Evolutionary conservation across 768 basidiomycete genomes (phyloP), one percentile per base, ranked within the genome.

Genomic region (Gloeostereum incarnatum): DNA sequence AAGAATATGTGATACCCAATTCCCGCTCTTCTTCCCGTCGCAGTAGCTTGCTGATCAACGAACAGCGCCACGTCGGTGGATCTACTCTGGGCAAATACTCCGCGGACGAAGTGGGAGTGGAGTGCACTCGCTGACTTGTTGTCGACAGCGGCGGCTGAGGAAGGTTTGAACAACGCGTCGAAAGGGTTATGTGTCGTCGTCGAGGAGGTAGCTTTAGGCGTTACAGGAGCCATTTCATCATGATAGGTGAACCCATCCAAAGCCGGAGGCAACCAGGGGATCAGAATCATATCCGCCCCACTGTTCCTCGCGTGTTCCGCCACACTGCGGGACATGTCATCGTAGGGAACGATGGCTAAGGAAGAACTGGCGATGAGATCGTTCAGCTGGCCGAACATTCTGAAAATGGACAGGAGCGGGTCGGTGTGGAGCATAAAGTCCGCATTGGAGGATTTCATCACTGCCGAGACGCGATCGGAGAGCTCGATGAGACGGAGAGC

Each of bases 401-500:
- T 68, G 63, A 82, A 88, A 36, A 87, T 76, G 16, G 70, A 69
- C 1, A 87, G 68, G 4, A 89, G 53, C 0, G 87, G 81, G 45
- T 91, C 87, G 2, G 75, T 76, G 39, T 69, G 75, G 14, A 87
- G 62, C 25, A 91, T 61, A 1, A 76, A 68, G 31, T 89, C 81
- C 0, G 76, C 71, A 2, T 57, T 69, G 6, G 82, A 78, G 3
- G 87, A 89, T 52, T 80, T 85, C 75, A 98, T 82, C 37, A 94
- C 79, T 1, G 84, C 81, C 1, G 88, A 91, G 3, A 81, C 81
- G 45, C 94, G 87, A 36, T 94, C 87, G 35, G 87, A 75, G 53
- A 74, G 48, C 56, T 96, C 92, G 45, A 97, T 82, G 11, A 98
- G 70, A 5, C 92, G 81, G 5, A 97, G 66, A 0, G 90, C n/a